Conservation (phyloP, 768 basidiomycete genomes). For the Mycena albidolilacea region DNA sequence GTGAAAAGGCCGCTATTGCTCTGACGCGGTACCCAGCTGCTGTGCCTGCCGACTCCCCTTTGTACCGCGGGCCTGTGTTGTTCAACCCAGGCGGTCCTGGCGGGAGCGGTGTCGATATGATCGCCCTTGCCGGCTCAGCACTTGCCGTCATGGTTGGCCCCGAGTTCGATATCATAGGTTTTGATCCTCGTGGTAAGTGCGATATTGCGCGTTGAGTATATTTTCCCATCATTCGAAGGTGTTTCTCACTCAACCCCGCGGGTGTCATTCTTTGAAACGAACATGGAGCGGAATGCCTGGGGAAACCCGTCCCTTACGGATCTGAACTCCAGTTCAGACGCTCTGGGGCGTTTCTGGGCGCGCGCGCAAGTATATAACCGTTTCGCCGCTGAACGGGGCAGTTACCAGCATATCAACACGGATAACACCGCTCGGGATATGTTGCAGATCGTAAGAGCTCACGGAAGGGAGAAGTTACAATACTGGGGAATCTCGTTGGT, state of each 20-base stretch:
- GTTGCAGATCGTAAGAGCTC: conserved; percentile 30
- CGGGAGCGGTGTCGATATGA: conserved; percentile 15
- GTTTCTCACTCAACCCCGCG: conserved; percentile 52
- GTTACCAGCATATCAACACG: conserved; percentile 27
- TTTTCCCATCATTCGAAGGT: conserved; percentile 44
- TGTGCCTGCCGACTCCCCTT: conserved; percentile 44
- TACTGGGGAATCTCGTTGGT: conserved; percentile 27
- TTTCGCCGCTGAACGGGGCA: conserved; percentile 4
- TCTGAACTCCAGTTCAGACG: conserved; percentile 18
- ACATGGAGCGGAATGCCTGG: conserved; percentile 46
- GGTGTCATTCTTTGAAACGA: conserved; percentile 53
- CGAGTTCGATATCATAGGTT: not conserved
- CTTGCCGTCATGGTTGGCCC: conserved; percentile 12
- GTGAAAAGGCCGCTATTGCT: conserved; percentile 58
- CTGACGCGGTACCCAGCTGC: conserved; percentile 58
- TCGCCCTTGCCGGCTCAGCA: not conserved
- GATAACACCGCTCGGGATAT: conserved; percentile 37
- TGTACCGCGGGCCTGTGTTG: conserved; percentile 30
- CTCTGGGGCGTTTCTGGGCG: conserved; percentile 27
- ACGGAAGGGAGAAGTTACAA: conserved; percentile 34
- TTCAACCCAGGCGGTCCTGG: conserved; percentile 32
- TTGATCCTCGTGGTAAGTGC: conserved; percentile 30
- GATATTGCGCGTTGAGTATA: not conserved
- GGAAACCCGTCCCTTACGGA: not conserved
- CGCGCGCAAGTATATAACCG: not conserved